Percentiles rank a stretch among this genome's conserved stretches.
Evolutionary conservation across 176 grass and related monocot species (phyloP).

Genomic region (Bolboschoenus planiculmis): DNA sequence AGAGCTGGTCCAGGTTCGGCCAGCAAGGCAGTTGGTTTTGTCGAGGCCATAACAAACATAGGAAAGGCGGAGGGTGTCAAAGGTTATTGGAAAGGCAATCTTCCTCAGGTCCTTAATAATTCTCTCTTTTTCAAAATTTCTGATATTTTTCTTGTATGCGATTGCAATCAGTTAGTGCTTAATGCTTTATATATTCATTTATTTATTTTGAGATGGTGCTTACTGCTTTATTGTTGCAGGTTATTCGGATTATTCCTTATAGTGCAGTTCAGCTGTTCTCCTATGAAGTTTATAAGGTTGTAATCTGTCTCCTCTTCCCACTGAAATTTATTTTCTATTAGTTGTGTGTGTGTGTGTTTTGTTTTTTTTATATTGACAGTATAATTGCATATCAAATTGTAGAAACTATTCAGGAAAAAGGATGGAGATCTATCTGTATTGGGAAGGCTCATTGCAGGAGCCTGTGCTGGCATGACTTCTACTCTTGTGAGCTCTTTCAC

Average conservation of each 20-base stretch:
- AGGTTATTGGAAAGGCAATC: conserved; percentile 98
- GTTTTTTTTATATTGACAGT: background rate
- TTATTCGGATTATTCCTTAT: conserved; percentile 90
- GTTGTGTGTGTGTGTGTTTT: conserved; percentile 7
- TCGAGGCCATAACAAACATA: conserved; percentile 70
- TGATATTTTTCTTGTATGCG: background rate
- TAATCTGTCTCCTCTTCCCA: background rate
- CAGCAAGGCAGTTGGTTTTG: conserved; percentile 57
- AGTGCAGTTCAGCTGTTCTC: conserved; percentile 92
- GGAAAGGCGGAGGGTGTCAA: conserved; percentile 78
- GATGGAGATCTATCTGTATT: conserved; percentile 81
- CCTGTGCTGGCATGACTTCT: conserved; percentile 99
- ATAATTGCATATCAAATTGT: conserved; percentile 14
- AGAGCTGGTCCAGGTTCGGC: conserved; percentile 38
- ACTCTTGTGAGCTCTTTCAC: conserved; percentile 81
- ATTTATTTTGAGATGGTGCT: background rate
- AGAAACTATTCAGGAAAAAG: conserved; percentile 84
- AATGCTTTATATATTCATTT: background rate
- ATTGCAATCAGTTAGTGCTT: background rate
- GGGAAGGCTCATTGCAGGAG: conserved; percentile 88
- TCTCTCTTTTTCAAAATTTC: background rate
- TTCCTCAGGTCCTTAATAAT: conserved; percentile 64
- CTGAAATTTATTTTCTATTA: background rate
- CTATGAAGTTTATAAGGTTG: conserved; percentile 98
- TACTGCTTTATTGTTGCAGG: conserved; percentile 48